Conservation (phyloP, 164 flowering plant species). For the Nymphaea colorata region DNA sequence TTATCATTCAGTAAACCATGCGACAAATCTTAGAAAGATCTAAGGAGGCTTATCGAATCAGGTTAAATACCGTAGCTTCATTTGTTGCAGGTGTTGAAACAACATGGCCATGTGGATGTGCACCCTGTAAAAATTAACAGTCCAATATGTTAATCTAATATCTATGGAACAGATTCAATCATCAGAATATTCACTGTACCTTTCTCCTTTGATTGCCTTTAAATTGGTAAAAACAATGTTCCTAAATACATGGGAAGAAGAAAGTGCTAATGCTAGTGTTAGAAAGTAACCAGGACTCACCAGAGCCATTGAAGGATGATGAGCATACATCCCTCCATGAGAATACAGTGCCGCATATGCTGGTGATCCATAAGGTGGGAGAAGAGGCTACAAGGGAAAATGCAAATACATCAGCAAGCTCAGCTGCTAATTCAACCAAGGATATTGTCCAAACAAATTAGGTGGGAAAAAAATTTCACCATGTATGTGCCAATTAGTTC, state of each 20-base stretch:
- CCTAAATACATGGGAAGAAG: no score
- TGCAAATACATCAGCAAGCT: neutral
- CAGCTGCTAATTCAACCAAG: neutral
- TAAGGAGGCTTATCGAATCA: neutral
- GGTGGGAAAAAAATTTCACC: no score
- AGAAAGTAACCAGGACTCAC: conserved; percentile 32
- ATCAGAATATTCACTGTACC: no score
- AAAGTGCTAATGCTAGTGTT: neutral
- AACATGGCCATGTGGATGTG: conserved; percentile 35
- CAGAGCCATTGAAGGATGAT: conserved; percentile 67
- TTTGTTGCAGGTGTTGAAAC: conserved; percentile 30
- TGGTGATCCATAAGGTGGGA: conserved; percentile 84
- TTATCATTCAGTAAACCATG: no score
- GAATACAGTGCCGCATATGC: conserved; percentile 72
- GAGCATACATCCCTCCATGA: conserved; percentile 81
- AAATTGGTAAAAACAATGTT: no score
- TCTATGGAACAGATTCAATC: no score
- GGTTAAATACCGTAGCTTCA: conserved; percentile 17
- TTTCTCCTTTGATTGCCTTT: no score
- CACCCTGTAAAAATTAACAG: conserved; percentile 21
- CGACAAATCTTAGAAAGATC: neutral
- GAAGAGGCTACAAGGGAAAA: conserved; percentile 41
- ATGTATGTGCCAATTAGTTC: no score
- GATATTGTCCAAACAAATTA: neutral
- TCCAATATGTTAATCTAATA: neutral